A percentile compares a stretch with the other conserved stretches of the same genome.
phyloP scores from a whole-genome alignment of 2,329 filamentous ascomycete genomes.

The Sporothrix phasma region DNA sequence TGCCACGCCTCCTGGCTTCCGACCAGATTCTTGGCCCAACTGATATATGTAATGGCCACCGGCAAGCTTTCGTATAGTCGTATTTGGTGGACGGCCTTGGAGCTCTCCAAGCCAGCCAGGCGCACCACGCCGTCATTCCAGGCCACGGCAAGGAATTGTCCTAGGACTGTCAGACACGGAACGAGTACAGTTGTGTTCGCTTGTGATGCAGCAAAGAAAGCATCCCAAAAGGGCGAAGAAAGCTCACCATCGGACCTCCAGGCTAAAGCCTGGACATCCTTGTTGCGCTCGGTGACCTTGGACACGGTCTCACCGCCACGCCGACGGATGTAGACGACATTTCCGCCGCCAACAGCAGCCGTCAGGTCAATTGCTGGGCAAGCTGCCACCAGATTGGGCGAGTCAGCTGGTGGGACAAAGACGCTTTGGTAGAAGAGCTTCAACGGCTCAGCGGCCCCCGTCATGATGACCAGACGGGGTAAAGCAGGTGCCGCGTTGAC shows the following conservation, averaged over 20 bases:
- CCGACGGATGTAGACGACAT: constrained; percentile 61
- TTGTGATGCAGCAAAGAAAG: neutral
- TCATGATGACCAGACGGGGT: neutral
- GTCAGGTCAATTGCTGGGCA: constrained; percentile 80
- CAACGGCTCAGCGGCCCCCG: constrained; percentile 21
- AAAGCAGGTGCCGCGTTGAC: neutral
- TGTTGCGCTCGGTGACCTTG: constrained; percentile 34
- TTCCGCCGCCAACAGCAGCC: constrained; percentile 59
- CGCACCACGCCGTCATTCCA: constrained; percentile 75
- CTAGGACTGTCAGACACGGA: constrained; percentile 31
- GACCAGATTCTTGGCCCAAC: constrained; percentile 40
- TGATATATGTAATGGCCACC: constrained; percentile 41
- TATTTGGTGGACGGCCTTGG: constrained; percentile 70
- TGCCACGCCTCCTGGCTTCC: constrained; percentile 26
- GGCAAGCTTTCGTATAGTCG: constrained; percentile 37
- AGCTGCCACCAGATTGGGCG: constrained; percentile 54
- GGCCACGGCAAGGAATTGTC: constrained; percentile 68
- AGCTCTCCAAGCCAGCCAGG: constrained; percentile 67
- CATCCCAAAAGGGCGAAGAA: neutral
- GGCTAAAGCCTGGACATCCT: constrained; percentile 39
- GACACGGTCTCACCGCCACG: constrained; percentile 61
- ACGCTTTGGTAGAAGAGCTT: constrained; percentile 46
- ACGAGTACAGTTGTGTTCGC: neutral
- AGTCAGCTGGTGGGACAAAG: constrained; percentile 42
- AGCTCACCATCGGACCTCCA: constrained; percentile 60